phyloP scores from a whole-genome alignment of 768 basidiomycete genomes.

The Chalciporus chontae region DNA sequence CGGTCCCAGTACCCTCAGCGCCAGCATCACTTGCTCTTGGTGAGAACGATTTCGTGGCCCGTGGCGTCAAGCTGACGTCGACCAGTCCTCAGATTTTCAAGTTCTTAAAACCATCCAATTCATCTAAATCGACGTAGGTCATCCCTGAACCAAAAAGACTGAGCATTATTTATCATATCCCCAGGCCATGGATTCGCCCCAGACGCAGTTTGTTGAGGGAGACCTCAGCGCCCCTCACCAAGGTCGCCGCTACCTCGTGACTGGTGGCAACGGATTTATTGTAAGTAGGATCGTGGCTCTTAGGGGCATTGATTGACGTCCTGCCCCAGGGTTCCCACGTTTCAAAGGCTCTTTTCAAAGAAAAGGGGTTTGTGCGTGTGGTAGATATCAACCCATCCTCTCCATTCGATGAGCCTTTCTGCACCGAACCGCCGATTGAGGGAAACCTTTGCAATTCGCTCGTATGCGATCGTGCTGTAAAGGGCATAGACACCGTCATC shows the following conservation, averaged over 20 bases:
- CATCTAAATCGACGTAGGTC: background rate
- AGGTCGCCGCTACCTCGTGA: slow-evolving; percentile 34
- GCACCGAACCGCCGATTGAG: slow-evolving; percentile 32
- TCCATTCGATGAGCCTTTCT: slow-evolving; percentile 21
- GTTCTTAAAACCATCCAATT: background rate
- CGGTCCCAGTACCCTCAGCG: background rate
- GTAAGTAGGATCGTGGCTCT: slow-evolving; percentile 28
- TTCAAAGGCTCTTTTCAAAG: slow-evolving; percentile 34
- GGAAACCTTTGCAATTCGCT: slow-evolving; percentile 46
- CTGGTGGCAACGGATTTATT: slow-evolving; percentile 55
- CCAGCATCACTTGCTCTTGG: background rate
- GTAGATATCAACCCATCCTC: slow-evolving; percentile 36
- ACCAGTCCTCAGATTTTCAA: background rate
- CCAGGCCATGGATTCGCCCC: background rate
- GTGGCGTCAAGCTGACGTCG: background rate
- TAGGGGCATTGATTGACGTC: background rate
- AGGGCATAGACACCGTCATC: slow-evolving; percentile 42
- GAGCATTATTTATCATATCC: background rate
- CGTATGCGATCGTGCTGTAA: slow-evolving; percentile 36
- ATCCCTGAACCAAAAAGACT: background rate
- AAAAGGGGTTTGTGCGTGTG: slow-evolving; percentile 38
- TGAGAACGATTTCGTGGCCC: background rate
- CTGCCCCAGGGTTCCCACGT: slow-evolving; percentile 48
- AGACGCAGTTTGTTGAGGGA: no score
- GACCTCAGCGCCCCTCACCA: background rate